Percentiles rank a stretch among this genome's conserved stretches.
Conservation (phyloP, 371 early-diverging fungal genomes). For the Haplosporangium sp. region DNA sequence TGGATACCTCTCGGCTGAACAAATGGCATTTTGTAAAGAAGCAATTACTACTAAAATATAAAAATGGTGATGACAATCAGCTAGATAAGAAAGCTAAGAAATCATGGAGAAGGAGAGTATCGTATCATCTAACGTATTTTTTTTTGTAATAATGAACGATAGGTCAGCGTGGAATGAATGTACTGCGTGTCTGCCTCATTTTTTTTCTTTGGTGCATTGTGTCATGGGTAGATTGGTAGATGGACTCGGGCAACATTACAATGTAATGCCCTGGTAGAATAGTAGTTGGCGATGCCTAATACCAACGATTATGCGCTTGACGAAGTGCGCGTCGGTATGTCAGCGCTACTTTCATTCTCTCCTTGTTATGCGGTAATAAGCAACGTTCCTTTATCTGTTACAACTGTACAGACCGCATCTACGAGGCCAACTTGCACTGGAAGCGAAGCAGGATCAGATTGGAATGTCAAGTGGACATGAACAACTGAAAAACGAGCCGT, state of each 20-base stretch:
- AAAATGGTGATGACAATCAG: not conserved
- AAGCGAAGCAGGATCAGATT: constrained; percentile 5
- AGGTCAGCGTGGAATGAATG: not conserved
- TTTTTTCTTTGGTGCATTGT: constrained; percentile 22
- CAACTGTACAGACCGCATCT: too few relatives aligned
- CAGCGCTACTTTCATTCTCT: not conserved
- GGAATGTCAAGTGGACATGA: constrained; percentile 14
- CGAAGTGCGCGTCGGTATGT: too few relatives aligned
- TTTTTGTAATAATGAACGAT: too few relatives aligned
- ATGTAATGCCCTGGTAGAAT: too few relatives aligned
- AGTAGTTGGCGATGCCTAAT: too few relatives aligned
- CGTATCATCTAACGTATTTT: not conserved
- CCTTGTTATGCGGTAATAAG: too few relatives aligned
- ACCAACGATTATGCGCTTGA: too few relatives aligned
- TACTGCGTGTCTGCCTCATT: too few relatives aligned
- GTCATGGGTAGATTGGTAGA: constrained; percentile 3
- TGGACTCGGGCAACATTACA: too few relatives aligned
- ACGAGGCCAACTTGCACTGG: not conserved
- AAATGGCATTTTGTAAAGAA: constrained; percentile 28
- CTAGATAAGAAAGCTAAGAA: too few relatives aligned
- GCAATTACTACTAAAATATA: not conserved
- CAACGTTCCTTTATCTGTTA: too few relatives aligned
- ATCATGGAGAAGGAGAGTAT: not conserved
- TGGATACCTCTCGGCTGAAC: constrained; percentile 34
- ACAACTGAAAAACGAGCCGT: too few relatives aligned